Percentiles rank a stretch among this genome's conserved stretches.
These are phyloP conservation scores for Yarrowia sp. DNA, from an alignment of 805 yeast species.

Conservation along the genomic window DNA sequence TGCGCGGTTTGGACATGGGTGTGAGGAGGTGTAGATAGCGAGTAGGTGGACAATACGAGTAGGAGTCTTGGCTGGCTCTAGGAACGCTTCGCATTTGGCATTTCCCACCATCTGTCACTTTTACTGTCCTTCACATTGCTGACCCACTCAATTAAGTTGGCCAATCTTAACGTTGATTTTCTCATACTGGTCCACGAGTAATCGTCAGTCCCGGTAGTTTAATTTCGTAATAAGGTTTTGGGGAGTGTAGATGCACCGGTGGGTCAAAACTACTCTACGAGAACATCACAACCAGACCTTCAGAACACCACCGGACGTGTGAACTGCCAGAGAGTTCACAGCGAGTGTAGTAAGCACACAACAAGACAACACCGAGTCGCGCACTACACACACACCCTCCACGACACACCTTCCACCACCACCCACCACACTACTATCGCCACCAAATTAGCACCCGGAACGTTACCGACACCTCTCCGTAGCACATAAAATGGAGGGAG, in stretches of 20 bases:
- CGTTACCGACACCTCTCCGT: conserved; percentile 4
- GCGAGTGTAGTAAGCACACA: background rate
- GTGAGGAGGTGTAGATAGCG: too few species aligned
- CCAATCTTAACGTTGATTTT: conserved; percentile 17
- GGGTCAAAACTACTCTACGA: background rate
- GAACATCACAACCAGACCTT: too few species aligned
- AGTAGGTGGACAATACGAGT: too few species aligned
- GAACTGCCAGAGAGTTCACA: too few species aligned
- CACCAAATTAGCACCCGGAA: conserved; percentile 13
- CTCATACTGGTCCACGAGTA: conserved; percentile 8
- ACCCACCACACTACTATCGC: background rate
- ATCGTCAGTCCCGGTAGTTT: conserved; percentile 27
- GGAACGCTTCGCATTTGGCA: too few species aligned
- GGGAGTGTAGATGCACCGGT: background rate
- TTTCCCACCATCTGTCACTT: too few species aligned
- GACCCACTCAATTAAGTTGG: background rate
- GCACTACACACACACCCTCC: background rate
- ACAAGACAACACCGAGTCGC: background rate
- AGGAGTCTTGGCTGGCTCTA: too few species aligned
- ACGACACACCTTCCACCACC: background rate
- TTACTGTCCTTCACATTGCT: too few species aligned
- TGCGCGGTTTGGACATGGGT: conserved; percentile 9
- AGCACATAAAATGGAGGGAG: conserved; percentile 16
- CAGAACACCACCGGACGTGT: too few species aligned
- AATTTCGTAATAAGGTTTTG: conserved; percentile 1